A percentile compares a stretch with the other conserved stretches of the same genome.
These are phyloP conservation scores for Daldinia childiae DNA, from an alignment of 495 filamentous ascomycete species.

Conservation along the genomic window DNA sequence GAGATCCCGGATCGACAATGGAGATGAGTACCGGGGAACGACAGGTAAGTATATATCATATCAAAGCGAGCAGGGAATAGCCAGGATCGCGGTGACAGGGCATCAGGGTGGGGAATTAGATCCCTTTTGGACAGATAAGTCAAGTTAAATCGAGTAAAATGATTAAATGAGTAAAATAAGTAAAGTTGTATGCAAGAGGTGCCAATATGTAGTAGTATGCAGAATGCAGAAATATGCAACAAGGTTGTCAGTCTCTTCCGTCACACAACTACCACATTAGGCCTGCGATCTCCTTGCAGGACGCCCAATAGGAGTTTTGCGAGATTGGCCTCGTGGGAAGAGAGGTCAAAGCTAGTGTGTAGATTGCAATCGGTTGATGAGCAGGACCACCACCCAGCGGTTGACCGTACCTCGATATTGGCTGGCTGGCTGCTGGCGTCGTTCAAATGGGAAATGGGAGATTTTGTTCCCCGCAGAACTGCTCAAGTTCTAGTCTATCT, in stretches of 20 bases:
- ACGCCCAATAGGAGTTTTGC: constrained; percentile 43
- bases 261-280: constrained; percentile 43
- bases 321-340: constrained; percentile 43
- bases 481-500: neutral
- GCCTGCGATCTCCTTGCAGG: constrained; percentile 36
- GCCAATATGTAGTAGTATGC: neutral
- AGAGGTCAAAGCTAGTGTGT: constrained; percentile 28
- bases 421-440: constrained; percentile 36
- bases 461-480: constrained; percentile 36
- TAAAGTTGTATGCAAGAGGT: neutral
- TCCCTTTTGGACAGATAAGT: constrained; percentile 39
- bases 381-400: constrained; percentile 51
- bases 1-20: constrained; percentile 29
- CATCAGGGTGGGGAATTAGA: constrained; percentile 32
- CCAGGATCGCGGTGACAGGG: constrained; percentile 30
- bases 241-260: constrained; percentile 37
- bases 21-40: constrained; percentile 33
- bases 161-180: neutral
- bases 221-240: constrained; percentile 28
- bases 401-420: constrained; percentile 61
- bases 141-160: constrained; percentile 1
- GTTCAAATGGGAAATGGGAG: constrained; percentile 27
- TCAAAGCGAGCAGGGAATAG: constrained; percentile 25
- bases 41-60: constrained; percentile 29
- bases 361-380: constrained; percentile 44